A percentile compares a stretch with the other conserved stretches of the same genome.
Evolutionary conservation across 805 yeast genomes (phyloP).

Genomic region (Ogataea sp.): DNA sequence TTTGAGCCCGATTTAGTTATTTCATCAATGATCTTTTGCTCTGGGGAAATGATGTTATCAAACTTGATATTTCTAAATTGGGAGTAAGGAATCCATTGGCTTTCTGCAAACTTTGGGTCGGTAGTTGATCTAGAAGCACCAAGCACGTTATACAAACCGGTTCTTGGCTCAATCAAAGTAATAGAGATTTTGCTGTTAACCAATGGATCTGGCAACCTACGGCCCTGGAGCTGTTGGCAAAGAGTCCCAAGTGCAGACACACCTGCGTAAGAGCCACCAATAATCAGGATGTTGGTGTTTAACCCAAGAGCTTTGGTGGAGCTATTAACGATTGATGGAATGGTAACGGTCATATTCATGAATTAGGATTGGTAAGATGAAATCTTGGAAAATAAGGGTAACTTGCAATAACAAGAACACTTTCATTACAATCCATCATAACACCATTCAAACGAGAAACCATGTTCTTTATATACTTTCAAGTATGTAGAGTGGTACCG

Average conservation of each 20-base stretch:
- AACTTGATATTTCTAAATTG: neutral
- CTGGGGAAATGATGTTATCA: neutral
- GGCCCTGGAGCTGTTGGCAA: neutral
- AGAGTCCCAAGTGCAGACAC: neutral
- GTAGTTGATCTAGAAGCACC: neutral
- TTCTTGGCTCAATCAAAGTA: neutral
- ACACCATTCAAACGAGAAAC: too few species aligned
- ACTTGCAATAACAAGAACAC: too few species aligned
- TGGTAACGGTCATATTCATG: too few species aligned
- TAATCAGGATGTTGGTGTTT: neutral
- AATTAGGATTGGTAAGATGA: too few species aligned
- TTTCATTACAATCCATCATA: too few species aligned
- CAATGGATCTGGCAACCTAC: neutral
- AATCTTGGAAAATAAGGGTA: too few species aligned
- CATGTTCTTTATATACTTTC: too few species aligned
- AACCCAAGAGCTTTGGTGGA: constrained; percentile 3
- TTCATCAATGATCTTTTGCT: neutral
- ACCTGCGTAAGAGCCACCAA: neutral
- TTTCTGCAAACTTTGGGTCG: neutral
- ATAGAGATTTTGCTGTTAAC: neutral
- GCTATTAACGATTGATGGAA: constrained; percentile 37
- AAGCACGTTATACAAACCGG: neutral
- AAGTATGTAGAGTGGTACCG: too few species aligned
- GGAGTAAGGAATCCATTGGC: neutral
- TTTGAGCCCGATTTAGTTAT: neutral